These are phyloP conservation scores for Gossypioides kirkii DNA, from an alignment of 345 rosid species.

Conservation along the genomic window DNA sequence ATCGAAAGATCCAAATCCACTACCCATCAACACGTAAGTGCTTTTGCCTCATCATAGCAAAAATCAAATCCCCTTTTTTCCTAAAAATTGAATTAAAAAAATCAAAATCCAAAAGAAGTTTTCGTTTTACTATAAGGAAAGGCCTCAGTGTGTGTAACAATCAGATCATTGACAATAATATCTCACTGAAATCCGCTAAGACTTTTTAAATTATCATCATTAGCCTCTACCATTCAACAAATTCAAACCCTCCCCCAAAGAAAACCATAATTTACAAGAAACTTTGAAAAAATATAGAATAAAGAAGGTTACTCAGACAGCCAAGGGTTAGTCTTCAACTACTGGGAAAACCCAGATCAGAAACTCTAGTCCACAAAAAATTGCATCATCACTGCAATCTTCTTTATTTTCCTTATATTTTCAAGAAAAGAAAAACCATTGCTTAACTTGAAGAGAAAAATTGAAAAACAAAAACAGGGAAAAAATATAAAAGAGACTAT, in stretches of 20 bases:
- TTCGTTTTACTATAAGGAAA: not conserved
- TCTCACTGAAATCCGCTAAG: constrained; percentile 99
- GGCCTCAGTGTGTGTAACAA: constrained; percentile 99
- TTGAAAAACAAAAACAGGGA: not conserved
- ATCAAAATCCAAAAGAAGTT: not conserved
- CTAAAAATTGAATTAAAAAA: not conserved
- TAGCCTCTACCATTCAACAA: constrained; percentile 33
- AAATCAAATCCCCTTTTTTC: not conserved
- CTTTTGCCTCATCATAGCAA: constrained; percentile 65
- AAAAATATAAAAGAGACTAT: not conserved
- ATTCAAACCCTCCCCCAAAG: not conserved
- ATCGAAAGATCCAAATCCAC: constrained; percentile 43
- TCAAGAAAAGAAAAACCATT: not conserved
- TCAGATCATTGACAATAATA: constrained; percentile 72
- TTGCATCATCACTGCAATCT: constrained; percentile 65
- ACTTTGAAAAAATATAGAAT: not conserved
- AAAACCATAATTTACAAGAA: not conserved
- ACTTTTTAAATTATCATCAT: constrained; percentile 63
- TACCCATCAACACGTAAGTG: constrained; percentile 72
- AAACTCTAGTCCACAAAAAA: constrained; percentile 95
- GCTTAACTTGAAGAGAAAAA: not conserved
- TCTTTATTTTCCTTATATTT: not conserved
- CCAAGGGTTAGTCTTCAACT: constrained; percentile 98
- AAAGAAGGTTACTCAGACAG: constrained; percentile 85
- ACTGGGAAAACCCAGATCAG: constrained; percentile 71